phyloP scores from a whole-genome alignment of 2,329 filamentous ascomycete genomes.

The Xenoacremonium recifei region DNA sequence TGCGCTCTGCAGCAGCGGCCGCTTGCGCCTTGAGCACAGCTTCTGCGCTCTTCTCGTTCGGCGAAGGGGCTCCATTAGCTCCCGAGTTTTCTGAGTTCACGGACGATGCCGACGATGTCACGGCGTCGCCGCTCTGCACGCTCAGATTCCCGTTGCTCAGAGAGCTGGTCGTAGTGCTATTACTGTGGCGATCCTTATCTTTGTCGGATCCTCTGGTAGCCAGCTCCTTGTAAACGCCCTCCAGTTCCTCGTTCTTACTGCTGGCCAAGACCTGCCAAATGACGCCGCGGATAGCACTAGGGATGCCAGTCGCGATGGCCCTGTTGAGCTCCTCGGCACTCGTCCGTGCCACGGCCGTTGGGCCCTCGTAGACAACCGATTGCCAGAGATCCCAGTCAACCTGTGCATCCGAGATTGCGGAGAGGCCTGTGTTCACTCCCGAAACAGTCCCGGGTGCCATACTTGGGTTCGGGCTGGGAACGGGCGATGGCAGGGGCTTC shows the following conservation, averaged over 20 bases:
- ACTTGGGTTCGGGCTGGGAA: slow-evolving; percentile 65
- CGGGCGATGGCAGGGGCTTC: slow-evolving; percentile 42
- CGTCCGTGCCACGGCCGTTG: slow-evolving; percentile 80
- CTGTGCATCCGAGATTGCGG: slow-evolving; percentile 65
- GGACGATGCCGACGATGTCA: slow-evolving; percentile 79
- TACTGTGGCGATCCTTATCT: slow-evolving; percentile 63
- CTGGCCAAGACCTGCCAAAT: slow-evolving; percentile 98
- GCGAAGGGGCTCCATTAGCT: slow-evolving; percentile 54
- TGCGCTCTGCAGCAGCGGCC: slow-evolving; percentile 63
- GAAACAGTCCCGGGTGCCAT: slow-evolving; percentile 84
- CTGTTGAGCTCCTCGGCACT: slow-evolving; percentile 87
- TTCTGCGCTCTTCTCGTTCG: slow-evolving; percentile 63
- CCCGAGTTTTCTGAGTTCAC: slow-evolving; percentile 75
- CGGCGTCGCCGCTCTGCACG: slow-evolving; percentile 61
- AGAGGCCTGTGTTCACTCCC: slow-evolving; percentile 74
- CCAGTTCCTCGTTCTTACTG: slow-evolving; percentile 89
- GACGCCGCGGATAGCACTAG: slow-evolving; percentile 92
- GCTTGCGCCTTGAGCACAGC: slow-evolving; percentile 64
- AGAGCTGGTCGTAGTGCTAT: slow-evolving; percentile 50
- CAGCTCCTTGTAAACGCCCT: slow-evolving; percentile 81
- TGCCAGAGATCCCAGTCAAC: slow-evolving; percentile 99
- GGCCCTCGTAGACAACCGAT: slow-evolving; percentile 90
- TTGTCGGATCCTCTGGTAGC: slow-evolving; percentile 78
- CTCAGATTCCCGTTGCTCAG: slow-evolving; percentile 54
- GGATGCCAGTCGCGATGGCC: slow-evolving; percentile 91